A percentile compares a stretch with the other conserved stretches of the same genome.
phyloP scores from a whole-genome alignment of 1,284 basidiomycete species.

The Rhodofomes roseus region DNA sequence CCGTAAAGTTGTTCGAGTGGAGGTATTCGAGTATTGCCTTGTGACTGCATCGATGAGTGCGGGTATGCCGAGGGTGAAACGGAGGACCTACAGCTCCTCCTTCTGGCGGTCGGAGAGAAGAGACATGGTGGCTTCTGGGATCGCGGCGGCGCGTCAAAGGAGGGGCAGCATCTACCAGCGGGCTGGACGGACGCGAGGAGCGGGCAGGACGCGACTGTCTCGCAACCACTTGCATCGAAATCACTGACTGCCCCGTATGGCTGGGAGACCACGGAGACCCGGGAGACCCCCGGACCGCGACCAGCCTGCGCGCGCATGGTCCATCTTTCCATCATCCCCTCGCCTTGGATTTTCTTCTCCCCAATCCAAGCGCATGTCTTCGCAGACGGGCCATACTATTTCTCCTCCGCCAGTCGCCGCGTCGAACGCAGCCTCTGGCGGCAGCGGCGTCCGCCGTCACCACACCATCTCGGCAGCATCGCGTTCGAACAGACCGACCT shows the following conservation, averaged over 20 bases:
- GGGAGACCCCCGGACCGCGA: constrained; percentile 2
- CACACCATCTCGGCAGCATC: constrained; percentile 80
- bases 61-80: background rate
- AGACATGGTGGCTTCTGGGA: constrained; percentile 16
- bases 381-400: constrained; percentile 28
- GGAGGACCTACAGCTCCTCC: constrained; percentile 65
- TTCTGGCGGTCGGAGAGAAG: constrained; percentile 57
- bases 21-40: constrained; percentile 83
- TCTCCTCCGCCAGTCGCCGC: constrained; percentile 31
- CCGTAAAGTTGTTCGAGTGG: constrained; percentile 54
- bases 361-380: constrained; percentile 24
- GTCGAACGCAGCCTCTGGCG: constrained; percentile 21
- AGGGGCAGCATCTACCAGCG: constrained; percentile 5
- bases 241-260: background rate
- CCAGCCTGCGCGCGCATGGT: background rate
- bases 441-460: constrained; percentile 60
- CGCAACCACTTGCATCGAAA: background rate
- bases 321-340: constrained; percentile 1
- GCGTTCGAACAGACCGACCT: constrained; percentile 53
- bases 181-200: constrained; percentile 2
- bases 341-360: background rate
- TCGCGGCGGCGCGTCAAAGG: constrained; percentile 2
- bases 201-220: background rate
- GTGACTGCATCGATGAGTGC: constrained; percentile 45
- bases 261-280: background rate